These are phyloP conservation scores for Aaosphaeria pasadenensis DNA, from an alignment of 2,329 filamentous ascomycete species.

Conservation along the genomic window DNA sequence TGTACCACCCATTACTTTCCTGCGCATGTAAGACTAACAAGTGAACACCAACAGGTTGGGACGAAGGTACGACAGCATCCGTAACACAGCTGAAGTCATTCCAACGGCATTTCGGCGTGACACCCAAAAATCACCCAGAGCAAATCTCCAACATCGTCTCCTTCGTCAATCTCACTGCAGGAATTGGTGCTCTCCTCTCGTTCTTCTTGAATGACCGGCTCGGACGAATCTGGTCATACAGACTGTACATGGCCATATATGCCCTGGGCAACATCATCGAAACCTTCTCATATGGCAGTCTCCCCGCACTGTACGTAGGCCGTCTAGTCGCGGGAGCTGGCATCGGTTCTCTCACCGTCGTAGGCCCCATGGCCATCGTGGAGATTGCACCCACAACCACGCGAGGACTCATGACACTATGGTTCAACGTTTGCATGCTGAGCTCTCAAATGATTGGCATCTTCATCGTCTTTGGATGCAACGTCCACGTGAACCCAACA, in stretches of 20 bases:
- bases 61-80: neutral
- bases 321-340: neutral
- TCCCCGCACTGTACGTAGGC: neutral
- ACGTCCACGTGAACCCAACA: slow-evolving; percentile 20
- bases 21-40: too few species aligned
- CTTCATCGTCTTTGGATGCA: slow-evolving; percentile 35
- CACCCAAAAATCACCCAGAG: neutral
- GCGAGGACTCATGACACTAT: slow-evolving; percentile 36
- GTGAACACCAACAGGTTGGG: neutral
- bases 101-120: neutral
- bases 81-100: neutral
- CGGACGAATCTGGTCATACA: neutral
- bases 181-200: neutral
- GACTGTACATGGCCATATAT: neutral
- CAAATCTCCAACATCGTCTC: neutral
- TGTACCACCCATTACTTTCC: too few species aligned
- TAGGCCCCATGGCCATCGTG: neutral
- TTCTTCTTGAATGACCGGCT: neutral
- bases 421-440: slow-evolving; percentile 38
- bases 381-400: slow-evolving; percentile 11
- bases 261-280: neutral
- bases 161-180: neutral
- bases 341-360: neutral
- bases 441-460: slow-evolving; percentile 28
- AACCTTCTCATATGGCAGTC: neutral